Percentiles rank a stretch among this genome's conserved stretches.
These are phyloP conservation scores for Lablab purpureus DNA, from an alignment of 306 rosid species.

Conservation along the genomic window DNA sequence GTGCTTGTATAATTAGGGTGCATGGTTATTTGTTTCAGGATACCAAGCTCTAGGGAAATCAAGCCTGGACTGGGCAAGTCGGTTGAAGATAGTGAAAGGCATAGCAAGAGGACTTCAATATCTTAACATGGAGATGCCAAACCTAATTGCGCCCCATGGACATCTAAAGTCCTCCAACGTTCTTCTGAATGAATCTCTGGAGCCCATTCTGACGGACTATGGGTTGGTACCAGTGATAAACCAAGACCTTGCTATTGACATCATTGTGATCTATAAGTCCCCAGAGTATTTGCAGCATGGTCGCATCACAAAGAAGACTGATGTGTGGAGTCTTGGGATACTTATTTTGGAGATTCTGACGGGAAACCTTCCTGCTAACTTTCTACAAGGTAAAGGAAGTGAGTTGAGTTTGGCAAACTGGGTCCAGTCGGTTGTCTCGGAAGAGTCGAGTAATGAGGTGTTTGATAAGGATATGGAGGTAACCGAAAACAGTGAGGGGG, in stretches of 20 bases:
- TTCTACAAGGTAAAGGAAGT: conserved; percentile 59
- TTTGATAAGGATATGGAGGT: conserved; percentile 65
- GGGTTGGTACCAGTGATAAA: conserved; percentile 77
- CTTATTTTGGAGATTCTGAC: conserved; percentile 73
- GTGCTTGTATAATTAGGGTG: not conserved
- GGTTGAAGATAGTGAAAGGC: conserved; percentile 82
- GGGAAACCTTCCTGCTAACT: conserved; percentile 63
- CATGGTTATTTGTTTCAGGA: conserved; percentile 51
- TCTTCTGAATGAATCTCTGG: conserved; percentile 59
- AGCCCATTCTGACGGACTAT: conserved; percentile 78
- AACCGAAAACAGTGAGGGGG: conserved; percentile 39
- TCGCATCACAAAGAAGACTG: conserved; percentile 82
- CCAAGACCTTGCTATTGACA: conserved; percentile 74
- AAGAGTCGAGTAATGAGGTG: conserved; percentile 60
- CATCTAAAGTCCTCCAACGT: conserved; percentile 88
- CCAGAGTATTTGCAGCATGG: conserved; percentile 77
- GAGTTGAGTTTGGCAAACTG: conserved; percentile 66
- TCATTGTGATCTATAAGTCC: conserved; percentile 78
- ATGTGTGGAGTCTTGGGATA: conserved; percentile 86
- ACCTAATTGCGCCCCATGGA: conserved; percentile 73
- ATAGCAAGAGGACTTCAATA: conserved; percentile 66
- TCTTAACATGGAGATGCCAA: conserved; percentile 71
- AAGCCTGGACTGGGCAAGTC: conserved; percentile 70
- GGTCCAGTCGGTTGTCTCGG: conserved; percentile 58
- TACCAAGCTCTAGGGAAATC: conserved; percentile 55